phyloP scores from a whole-genome alignment of 2,329 filamentous ascomycete genomes.

The Penicillium aurantiogriseum region DNA sequence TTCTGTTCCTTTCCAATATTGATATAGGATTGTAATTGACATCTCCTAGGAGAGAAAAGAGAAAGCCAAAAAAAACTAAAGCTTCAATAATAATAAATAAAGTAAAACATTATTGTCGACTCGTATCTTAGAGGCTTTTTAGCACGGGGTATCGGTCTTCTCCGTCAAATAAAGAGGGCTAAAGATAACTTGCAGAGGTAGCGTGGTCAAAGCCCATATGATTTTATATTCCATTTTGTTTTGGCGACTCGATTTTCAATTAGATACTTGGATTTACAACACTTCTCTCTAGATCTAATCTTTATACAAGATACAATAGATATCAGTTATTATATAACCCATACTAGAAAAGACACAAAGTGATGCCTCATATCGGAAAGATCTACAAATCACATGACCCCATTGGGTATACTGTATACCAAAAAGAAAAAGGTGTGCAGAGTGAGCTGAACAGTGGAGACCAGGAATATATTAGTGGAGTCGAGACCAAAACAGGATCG shows the following conservation, averaged over 20 bases:
- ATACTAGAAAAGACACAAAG: not conserved
- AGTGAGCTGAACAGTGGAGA: constrained; percentile 28
- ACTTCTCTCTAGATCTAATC: not conserved
- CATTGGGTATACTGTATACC: not conserved
- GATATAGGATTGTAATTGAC: not conserved
- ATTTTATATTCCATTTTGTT: not conserved
- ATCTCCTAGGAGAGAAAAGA: not conserved
- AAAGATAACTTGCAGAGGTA: not conserved
- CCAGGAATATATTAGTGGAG: constrained; percentile 17
- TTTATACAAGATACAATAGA: not conserved
- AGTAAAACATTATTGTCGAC: not conserved
- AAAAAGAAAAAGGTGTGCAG: not conserved
- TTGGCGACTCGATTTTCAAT: not conserved
- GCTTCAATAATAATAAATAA: not conserved
- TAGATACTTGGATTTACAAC: not conserved
- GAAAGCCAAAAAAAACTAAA: not conserved
- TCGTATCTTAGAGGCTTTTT: not conserved
- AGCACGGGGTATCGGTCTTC: not conserved
- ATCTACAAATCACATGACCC: constrained; percentile 7
- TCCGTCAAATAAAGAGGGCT: not conserved
- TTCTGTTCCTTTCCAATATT: not conserved
- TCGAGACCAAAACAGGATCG: constrained; percentile 13
- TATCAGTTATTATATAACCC: not conserved
- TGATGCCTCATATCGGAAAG: not conserved
- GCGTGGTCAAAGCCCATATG: not conserved